phyloP scores from a whole-genome alignment of 441 rosid species.

The Biscutella laevigata region DNA sequence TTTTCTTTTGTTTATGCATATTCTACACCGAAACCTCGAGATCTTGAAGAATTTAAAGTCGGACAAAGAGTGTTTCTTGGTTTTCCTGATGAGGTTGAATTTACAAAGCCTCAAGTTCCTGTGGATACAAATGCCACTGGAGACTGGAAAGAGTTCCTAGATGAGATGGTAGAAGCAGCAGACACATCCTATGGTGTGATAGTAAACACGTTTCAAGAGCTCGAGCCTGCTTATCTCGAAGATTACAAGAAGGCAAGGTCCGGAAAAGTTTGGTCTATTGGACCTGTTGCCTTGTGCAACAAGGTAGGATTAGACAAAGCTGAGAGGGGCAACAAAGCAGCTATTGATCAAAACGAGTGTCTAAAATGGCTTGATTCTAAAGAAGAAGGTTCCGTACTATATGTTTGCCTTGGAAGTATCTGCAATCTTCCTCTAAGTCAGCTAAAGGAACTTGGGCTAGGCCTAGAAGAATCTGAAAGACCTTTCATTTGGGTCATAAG shows the following conservation, averaged over 20 bases:
- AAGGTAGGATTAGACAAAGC: conserved; percentile 16
- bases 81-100: conserved; percentile 23
- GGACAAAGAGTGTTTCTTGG: too few species aligned
- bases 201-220: conserved; percentile 29
- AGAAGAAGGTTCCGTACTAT: conserved; percentile 26
- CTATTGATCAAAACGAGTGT: conserved; percentile 12
- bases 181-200: conserved; percentile 23
- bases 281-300: conserved; percentile 34
- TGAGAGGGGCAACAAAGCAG: conserved; percentile 30
- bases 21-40: too few species aligned
- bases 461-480: conserved; percentile 37
- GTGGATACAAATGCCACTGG: neutral
- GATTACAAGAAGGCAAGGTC: conserved; percentile 16
- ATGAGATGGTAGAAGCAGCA: neutral
- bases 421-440: conserved; percentile 23
- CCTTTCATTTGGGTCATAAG: too few species aligned
- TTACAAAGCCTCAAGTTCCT: conserved; percentile 3
- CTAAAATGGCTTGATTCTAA: conserved; percentile 23
- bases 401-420: conserved; percentile 41
- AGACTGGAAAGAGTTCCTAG: neutral
- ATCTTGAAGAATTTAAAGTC: too few species aligned
- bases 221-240: conserved; percentile 24
- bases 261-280: conserved; percentile 29
- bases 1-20: too few species aligned
- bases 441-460: conserved; percentile 30